Evolutionary conservation across 106 monocot species (phyloP), one percentile per base, ranked within the genome.

Genomic region (Triglochin maritima): DNA sequence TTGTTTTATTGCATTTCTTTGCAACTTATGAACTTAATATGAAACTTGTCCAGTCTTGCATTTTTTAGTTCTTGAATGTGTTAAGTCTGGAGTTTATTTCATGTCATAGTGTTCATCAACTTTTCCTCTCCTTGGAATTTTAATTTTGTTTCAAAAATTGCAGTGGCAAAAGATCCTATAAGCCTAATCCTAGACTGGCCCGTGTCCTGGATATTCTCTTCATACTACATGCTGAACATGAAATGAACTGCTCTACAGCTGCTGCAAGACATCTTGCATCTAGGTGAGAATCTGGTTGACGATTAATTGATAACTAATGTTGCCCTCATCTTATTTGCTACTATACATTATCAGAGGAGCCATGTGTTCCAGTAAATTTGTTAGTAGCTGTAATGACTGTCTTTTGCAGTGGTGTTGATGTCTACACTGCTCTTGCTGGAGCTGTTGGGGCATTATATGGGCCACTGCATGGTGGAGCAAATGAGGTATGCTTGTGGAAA

Each of bases 401-500:
- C 29, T 29, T 29, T 29, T 29, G 15, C 64, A 94, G 94, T 70
- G 94, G 89, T 47, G 94, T 94, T 57, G 94, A 94, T 90, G 89
- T 94, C 42, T 95, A 81, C 59, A 90, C 94, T 76, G 89, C 94
- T 65, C 90, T 95, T 72, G 79, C 94, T 73, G 94, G 94, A 69
- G 94, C 85, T 73, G 89, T 90, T 56, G 94, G 94, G 77, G 94
- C 94, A 60, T 61, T 95, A 44, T 95, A 95, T 80, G 94, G 94
- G 10, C 94, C 94, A 62, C 87, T 94, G 29, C 94, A 94, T 81
- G 94, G 94, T 72, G 94, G 94, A 54, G 94, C 89, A 76, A 95
- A 95, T 85, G 94, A 95, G 89, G 94, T 89, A 83, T 48, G 29
- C 29, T 29, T 29, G 29, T 29, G 29, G 29, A 29, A 29, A 29